Percentiles rank a stretch among this genome's conserved stretches.
Conservation (phyloP, 1,139 yeast genomes). For the Suhomyces wounanorum region DNA sequence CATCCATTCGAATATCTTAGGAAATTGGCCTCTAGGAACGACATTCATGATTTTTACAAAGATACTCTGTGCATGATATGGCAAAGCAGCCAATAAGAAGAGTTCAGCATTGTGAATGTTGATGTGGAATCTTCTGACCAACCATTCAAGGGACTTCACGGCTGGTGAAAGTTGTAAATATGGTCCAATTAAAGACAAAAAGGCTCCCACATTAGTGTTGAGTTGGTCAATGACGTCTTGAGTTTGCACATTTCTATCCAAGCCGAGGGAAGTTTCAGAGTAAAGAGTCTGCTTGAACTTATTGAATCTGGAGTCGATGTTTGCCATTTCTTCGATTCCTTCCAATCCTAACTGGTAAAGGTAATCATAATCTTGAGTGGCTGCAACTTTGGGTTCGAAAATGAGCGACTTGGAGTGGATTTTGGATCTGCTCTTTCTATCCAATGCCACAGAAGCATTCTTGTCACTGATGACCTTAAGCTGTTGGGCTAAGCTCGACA, state of each 20-base stretch:
- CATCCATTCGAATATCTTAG: conserved; percentile 75
- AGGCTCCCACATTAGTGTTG: conserved; percentile 72
- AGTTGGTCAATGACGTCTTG: conserved; percentile 74
- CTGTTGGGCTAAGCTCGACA: conserved; percentile 77
- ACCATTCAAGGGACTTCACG: conserved; percentile 89
- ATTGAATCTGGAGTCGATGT: conserved; percentile 71
- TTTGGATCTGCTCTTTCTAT: conserved; percentile 82
- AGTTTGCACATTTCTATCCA: conserved; percentile 80
- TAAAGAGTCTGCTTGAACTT: conserved; percentile 73
- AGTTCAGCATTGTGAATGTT: conserved; percentile 79
- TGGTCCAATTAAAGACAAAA: conserved; percentile 73
- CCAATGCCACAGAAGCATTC: conserved; percentile 75
- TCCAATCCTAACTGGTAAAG: conserved; percentile 72
- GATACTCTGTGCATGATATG: conserved; percentile 72
- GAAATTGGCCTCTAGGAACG: conserved; percentile 62
- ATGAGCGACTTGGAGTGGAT: conserved; percentile 86
- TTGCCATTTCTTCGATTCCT: conserved; percentile 72
- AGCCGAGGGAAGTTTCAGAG: conserved; percentile 72
- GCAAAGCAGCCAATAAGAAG: conserved; percentile 68
- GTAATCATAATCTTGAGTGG: conserved; percentile 88
- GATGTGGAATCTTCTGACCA: conserved; percentile 86
- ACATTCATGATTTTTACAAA: conserved; percentile 76
- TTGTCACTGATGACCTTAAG: conserved; percentile 68
- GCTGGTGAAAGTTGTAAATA: conserved; percentile 75
- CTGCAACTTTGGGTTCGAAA: conserved; percentile 84